These are phyloP conservation scores for Arabidopsis lyrata DNA, from an alignment of 441 rosid genomes.

Conservation along the genomic window DNA sequence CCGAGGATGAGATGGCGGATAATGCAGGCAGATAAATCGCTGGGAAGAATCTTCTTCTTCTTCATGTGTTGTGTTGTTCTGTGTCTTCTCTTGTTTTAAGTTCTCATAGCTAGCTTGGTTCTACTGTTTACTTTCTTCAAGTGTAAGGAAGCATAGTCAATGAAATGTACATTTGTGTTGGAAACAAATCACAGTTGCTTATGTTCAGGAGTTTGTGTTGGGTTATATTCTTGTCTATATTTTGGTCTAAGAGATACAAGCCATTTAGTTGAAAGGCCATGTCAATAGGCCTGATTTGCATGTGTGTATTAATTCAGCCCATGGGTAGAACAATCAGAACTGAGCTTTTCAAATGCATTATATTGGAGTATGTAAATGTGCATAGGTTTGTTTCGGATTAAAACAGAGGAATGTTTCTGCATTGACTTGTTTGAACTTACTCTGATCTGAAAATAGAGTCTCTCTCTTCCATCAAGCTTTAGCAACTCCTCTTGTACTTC, in stretches of 20 bases:
- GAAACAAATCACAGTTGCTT: slow-evolving; percentile 27
- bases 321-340: background rate
- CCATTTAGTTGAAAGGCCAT: background rate
- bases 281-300: slow-evolving; percentile 12
- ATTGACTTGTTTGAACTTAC: no score
- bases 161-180: slow-evolving; percentile 43
- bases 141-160: slow-evolving; percentile 30
- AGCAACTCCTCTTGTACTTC: background rate
- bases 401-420: no score
- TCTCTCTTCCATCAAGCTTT: background rate
- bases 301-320: slow-evolving; percentile 11
- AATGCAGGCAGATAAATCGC: slow-evolving; percentile 72
- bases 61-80: slow-evolving; percentile 62
- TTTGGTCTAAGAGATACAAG: background rate
- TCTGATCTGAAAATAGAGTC: no score
- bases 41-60: slow-evolving; percentile 75
- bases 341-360: background rate
- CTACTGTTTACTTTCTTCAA: slow-evolving; percentile 19
- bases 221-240: background rate
- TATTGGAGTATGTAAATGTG: no score
- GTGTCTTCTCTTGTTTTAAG: slow-evolving; percentile 73
- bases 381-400: no score
- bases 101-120: slow-evolving; percentile 2
- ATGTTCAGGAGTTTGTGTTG: slow-evolving; percentile 14
- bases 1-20: slow-evolving; percentile 80